phyloP scores from a whole-genome alignment of 1,284 basidiomycete species.

The Sanghuangporus weigelae region DNA sequence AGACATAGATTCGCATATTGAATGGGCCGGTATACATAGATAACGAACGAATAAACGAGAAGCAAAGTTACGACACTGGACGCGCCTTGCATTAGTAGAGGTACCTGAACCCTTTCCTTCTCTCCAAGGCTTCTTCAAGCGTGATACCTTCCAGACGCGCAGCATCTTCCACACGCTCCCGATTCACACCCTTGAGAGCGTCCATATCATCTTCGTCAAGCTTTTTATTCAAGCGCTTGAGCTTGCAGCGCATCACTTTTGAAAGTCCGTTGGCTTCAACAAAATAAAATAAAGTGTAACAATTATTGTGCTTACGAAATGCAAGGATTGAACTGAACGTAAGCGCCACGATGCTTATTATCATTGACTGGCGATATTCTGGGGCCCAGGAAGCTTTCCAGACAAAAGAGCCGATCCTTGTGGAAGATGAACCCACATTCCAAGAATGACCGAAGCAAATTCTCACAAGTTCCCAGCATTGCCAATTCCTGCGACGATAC shows the following conservation, averaged over 20 bases:
- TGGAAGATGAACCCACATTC: background rate
- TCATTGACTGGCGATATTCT: conserved; percentile 34
- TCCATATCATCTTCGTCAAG: conserved; percentile 32
- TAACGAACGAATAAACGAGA: no score
- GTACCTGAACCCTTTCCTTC: conserved; percentile 38
- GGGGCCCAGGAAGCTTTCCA: conserved; percentile 37
- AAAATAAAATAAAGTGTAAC: background rate
- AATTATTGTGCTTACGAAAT: conserved; percentile 24
- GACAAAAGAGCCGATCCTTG: conserved; percentile 33
- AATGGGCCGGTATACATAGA: no score
- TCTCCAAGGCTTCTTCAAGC: conserved; percentile 32
- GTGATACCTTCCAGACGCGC: conserved; percentile 34
- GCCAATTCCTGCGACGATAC: conserved; percentile 36
- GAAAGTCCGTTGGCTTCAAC: background rate
- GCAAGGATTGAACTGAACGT: conserved; percentile 26
- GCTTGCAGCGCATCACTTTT: conserved; percentile 29
- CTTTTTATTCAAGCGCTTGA: conserved; percentile 31
- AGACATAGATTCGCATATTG: no score
- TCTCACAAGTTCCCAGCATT: conserved; percentile 30
- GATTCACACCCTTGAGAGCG: conserved; percentile 27
- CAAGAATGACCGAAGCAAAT: conserved; percentile 12
- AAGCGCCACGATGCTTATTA: conserved; percentile 30
- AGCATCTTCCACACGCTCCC: conserved; percentile 34
- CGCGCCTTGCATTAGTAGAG: conserved; percentile 28
- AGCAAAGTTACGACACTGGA: background rate